Evolutionary conservation across 2,329 filamentous ascomycete genomes (phyloP).

Genomic region (Botrytis medusae): DNA sequence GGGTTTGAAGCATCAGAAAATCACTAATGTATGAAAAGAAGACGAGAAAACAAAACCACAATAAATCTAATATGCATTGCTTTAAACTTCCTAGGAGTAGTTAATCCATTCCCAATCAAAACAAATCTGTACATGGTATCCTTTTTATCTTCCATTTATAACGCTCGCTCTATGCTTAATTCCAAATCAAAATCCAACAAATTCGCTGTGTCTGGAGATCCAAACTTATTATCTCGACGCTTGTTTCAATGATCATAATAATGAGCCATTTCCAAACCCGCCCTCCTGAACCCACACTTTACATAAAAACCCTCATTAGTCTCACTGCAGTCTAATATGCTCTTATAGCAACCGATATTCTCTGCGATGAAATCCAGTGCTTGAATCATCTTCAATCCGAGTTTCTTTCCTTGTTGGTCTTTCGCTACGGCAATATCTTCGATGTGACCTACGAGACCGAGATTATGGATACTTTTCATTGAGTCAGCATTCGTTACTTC

Average conservation of each 20-base stretch:
- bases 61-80: not conserved
- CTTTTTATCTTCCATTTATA: constrained; percentile 5
- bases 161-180: constrained; percentile 12
- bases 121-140: not conserved
- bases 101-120: not conserved
- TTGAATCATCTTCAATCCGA: constrained; percentile 89
- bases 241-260: constrained; percentile 58
- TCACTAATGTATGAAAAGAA: not conserved
- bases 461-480: constrained; percentile 67
- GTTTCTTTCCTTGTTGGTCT: constrained; percentile 96
- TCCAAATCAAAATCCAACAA: not conserved
- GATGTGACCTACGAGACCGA: constrained; percentile 88
- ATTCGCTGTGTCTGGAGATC: not conserved
- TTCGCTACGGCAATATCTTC: constrained; percentile 96
- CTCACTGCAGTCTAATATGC: constrained; percentile 94
- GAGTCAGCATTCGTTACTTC: constrained; percentile 24
- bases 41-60: not conserved
- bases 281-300: constrained; percentile 93
- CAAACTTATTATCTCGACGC: not conserved
- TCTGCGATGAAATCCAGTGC: constrained; percentile 86
- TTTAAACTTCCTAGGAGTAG: not conserved
- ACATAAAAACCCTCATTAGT: constrained; percentile 97
- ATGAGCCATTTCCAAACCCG: constrained; percentile 94
- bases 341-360: constrained; percentile 93
- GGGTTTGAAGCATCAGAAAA: not conserved